Base-by-base conservation (phyloP, 495 filamentous ascomycete species). In the Penicillium alfredii region DNA sequence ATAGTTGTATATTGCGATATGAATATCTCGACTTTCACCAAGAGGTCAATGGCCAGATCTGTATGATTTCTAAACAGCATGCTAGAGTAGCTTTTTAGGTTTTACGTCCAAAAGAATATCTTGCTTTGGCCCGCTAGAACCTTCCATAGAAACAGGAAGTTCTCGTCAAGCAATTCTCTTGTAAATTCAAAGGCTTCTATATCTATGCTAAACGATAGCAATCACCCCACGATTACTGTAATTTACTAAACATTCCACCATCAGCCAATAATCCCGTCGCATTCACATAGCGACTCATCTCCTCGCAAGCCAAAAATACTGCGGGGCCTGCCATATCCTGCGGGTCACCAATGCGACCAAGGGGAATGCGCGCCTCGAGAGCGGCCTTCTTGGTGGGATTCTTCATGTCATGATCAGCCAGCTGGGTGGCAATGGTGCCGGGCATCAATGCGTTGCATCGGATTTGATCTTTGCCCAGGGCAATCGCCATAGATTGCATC, bases 341-440 rank as follows among this genome's bases (percentile, higher is more conserved):
- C 5, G 60, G 54, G 11, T 43, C 30, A 2, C 60, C 60, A 8
- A 60, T 42, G 3, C 60, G 36, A 2, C 86, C 84, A 12, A 90
- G 60, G 25, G 86, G 86, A 41, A 90, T 86, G 15, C 85, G 54
- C 1, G 68, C 77, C 61, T 90, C 84, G 72, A 86, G 86, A 49
- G 88, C 87, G 42, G 47, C 61, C 49, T 78, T 68, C 73, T 90
- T 92, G 36, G 49, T 64, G 4, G 54, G 65, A 30, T 58, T 48
- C 15, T 53, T 51, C 45, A 89, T 57, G 60, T 93, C 85, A 49
- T 78, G 72, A 55, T 86, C 84, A 48, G 88, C 88, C 26, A 90
- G 53, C 26, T 48, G 45, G 0, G 63, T 63, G 40, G 44, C 38
- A 23, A 56, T 57, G 1, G 58, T 55, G 2, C 53, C 56, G 1